Evolutionary conservation across 768 basidiomycete genomes (phyloP), one percentile per base, ranked within the genome.

Genomic region (Lenzites betulinus): DNA sequence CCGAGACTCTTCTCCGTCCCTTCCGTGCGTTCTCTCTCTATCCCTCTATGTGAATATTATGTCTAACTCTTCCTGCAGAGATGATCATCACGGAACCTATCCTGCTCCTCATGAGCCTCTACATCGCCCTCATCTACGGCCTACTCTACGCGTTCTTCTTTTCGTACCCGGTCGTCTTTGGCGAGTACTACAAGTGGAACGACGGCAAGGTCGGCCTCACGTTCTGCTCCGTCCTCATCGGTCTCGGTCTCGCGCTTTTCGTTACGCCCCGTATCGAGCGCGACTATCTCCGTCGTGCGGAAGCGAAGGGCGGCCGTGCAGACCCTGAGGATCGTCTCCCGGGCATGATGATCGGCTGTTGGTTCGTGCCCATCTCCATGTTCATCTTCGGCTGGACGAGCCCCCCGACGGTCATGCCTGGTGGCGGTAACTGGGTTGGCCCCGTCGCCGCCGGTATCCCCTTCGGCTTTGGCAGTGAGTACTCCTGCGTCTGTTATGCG

Each of bases 1-100:
- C 69, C 48, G 74, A 77, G 58, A 79, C 78, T 8, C 68, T 80
- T 23, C 58, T 75, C 20, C 73, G 79, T 6, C 82, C 82, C 0
- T 79, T 79, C 71, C 63, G 68, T 67, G 33, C 13, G 66, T 63
- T 28, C n/a, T 1, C 13, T 20, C 23, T 11, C 23, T 39, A 6
- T 20, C 35, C 3, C 42, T 22, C 41, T 6, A 46, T 46, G 2
- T 11, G 20, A 26, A 8, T 54, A 1, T 44, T 25, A 9, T 42
- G 39, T 8, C 33, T 62, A 22, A 47, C 46, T 4, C 25, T 15
- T 20, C 5, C 28, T 51, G 1, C 63, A 68, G 64, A 74, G 43
- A 77, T 83, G 73, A 70, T 82, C 20, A 69, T 71, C 26, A 77
- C 75, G 9, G 82, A 82, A 63, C 78, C 79, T 0, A 80, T 82